phyloP scores from a whole-genome alignment of 2,329 filamentous ascomycete species.

The Purpureocillium takamizusanense region DNA sequence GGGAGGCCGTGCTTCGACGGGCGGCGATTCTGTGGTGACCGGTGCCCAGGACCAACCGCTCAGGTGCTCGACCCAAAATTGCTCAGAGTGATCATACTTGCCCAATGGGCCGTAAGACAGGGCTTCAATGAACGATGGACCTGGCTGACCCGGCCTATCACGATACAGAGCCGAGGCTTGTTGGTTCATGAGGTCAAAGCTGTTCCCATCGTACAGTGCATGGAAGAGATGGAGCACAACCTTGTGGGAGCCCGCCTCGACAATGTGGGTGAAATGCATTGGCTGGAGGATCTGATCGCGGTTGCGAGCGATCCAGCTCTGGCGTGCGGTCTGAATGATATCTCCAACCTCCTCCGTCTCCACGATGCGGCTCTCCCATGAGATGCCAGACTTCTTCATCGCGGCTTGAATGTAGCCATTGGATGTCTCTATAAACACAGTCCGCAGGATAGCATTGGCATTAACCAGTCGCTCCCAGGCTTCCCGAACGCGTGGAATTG shows the following conservation, averaged over 20 bases:
- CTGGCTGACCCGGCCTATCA: constrained; percentile 13
- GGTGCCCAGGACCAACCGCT: constrained; percentile 14
- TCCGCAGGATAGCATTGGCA: constrained; percentile 58
- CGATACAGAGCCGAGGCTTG: constrained; percentile 31
- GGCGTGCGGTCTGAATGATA: constrained; percentile 24
- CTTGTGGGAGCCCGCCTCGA: constrained; percentile 14
- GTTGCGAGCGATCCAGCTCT: constrained; percentile 47
- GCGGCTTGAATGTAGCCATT: constrained; percentile 73
- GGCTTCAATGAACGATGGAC: constrained; percentile 55
- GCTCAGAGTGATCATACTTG: constrained; percentile 25
- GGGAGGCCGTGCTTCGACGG: background rate
- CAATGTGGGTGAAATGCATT: constrained; percentile 38
- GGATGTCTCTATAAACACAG: constrained; percentile 60
- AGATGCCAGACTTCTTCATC: constrained; percentile 29
- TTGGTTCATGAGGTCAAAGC: constrained; percentile 59
- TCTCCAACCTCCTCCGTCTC: constrained; percentile 18
- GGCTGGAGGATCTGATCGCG: constrained; percentile 37
- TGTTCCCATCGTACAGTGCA: constrained; percentile 77
- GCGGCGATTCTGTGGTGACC: constrained; percentile 1
- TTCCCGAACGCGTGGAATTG: constrained; percentile 35
- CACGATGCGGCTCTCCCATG: constrained; percentile 32
- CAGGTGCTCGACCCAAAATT: constrained; percentile 62
- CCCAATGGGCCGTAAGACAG: constrained; percentile 61
- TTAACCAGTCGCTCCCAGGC: constrained; percentile 50
- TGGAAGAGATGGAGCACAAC: constrained; percentile 71